Base-by-base conservation (phyloP, 1,139 yeast genomes). In the Geotrichum aggregatum region DNA sequence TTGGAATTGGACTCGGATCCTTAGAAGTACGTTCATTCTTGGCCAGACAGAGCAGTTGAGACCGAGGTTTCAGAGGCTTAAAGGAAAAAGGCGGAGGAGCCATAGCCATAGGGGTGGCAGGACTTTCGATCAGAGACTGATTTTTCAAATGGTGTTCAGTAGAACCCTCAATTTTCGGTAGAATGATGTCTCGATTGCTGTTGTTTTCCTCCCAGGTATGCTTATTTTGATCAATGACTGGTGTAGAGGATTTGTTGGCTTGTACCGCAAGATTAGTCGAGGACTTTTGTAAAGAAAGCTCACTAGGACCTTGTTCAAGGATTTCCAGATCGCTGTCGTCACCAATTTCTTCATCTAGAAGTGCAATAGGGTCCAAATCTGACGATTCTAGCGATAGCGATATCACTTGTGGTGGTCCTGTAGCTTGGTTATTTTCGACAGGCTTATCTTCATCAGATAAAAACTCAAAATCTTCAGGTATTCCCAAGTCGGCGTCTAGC, bases 271-370 rank as follows among this genome's bases (percentile, higher is more conserved):
- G 8, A 24, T 8, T 24, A 8, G 7, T 24, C 5, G 28, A 8
- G 8, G 5, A 24, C 5, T 5, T 24, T 24, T 5, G 28, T 24
- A 24, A 24, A 8, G 28, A 24, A 24, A 8, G 28, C 8, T 24
- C 8, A 13, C 26, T 26, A 3, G 26, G 34, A 21, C n/a, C 5
- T 18, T 41, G n/a, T 41, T 33, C 35, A 11, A 13, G 10, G 28
- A 24, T 28, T 21, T 22, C 44, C 21, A 26, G 8, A 41, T 24
- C 44, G 22, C 34, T 24, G 7, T 22, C 38, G 2, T 31, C 16
- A 3, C 21, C 30, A 13, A 43, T 24, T 34, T 34, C 41, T n/a
- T 35, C 33, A 14, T 44, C 47, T n/a, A 44, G 10, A 4, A 44
- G 16, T 2, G 47, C 21, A 34, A 44, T 22, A 28, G 45, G 45